Conservation (phyloP, 352 stramenopile species). For the Phytopythium cucurbitacearum region DNA sequence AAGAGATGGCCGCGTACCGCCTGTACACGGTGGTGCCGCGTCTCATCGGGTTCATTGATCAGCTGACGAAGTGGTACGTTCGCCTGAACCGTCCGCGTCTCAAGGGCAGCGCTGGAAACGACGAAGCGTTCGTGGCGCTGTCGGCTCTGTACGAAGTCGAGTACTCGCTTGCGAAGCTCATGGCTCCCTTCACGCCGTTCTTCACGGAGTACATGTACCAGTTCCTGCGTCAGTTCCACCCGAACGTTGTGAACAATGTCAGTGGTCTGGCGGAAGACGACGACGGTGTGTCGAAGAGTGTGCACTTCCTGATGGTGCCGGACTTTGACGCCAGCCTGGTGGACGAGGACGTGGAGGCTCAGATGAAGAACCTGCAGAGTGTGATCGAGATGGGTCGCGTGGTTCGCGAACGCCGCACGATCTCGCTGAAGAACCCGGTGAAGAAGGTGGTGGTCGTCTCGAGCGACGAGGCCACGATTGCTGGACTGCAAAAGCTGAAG, state of each 20-base stretch:
- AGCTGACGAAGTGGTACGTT: slow-evolving; percentile 99
- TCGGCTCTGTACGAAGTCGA: slow-evolving; percentile 99
- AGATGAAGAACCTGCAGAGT: slow-evolving; percentile 95
- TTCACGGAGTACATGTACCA: slow-evolving; percentile 99
- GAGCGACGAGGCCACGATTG: slow-evolving; percentile 74
- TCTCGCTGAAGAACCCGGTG: slow-evolving; percentile 97
- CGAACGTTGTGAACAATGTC: slow-evolving; percentile 63
- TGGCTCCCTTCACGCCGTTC: slow-evolving; percentile 99
- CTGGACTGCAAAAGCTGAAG: slow-evolving; percentile 75
- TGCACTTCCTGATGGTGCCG: slow-evolving; percentile 96
- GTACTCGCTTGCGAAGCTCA: slow-evolving; percentile 92
- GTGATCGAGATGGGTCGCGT: slow-evolving; percentile 97
- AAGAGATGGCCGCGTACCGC: slow-evolving; percentile 98
- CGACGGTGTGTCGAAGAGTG: slow-evolving; percentile 90
- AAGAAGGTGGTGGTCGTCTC: slow-evolving; percentile 95
- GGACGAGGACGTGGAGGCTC: slow-evolving; percentile 91
- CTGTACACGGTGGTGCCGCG: slow-evolving; percentile 99
- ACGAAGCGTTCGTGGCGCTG: slow-evolving; percentile 76
- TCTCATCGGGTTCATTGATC: slow-evolving; percentile 97
- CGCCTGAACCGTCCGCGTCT: slow-evolving; percentile 97
- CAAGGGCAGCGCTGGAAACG: slow-evolving; percentile 93
- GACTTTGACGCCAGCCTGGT: slow-evolving; percentile 90
- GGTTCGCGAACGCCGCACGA: slow-evolving; percentile 95
- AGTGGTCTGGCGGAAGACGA: slow-evolving; percentile 75
- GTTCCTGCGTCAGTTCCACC: slow-evolving; percentile 96